phyloP scores from a whole-genome alignment of 2,329 filamentous ascomycete genomes.

The Fusarium luffae region DNA sequence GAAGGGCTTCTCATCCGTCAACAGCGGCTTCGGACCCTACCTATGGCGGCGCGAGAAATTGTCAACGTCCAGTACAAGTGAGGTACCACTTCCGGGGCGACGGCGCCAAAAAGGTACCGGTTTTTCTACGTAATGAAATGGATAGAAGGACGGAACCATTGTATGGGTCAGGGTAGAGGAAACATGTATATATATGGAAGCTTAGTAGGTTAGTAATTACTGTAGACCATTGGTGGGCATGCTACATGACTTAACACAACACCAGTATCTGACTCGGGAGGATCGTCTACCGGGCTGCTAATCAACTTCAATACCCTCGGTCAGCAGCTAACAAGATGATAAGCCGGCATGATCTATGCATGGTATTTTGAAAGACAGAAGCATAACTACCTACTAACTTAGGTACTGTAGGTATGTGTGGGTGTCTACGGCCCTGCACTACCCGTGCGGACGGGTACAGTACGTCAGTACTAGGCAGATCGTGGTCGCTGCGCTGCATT shows the following conservation, averaged over 20 bases:
- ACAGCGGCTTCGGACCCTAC: slow-evolving; percentile 46
- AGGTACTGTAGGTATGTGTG: neutral
- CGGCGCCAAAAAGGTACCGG: slow-evolving; percentile 22
- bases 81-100: slow-evolving; percentile 23
- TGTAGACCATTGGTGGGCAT: neutral
- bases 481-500: slow-evolving; percentile 27
- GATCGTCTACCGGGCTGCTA: neutral
- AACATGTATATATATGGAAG: neutral
- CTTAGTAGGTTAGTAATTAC: neutral
- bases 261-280: slow-evolving; percentile 3
- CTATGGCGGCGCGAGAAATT: slow-evolving; percentile 44
- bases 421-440: slow-evolving; percentile 17
- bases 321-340: slow-evolving; percentile 13
- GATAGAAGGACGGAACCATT: slow-evolving; percentile 1
- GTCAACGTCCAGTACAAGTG: slow-evolving; percentile 34
- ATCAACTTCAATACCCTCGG: slow-evolving; percentile 2
- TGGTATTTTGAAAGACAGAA: neutral
- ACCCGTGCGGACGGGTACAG: neutral
- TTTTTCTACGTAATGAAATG: slow-evolving; percentile 5
- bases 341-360: neutral
- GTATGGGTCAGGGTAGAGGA: slow-evolving; percentile 10
- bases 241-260: neutral
- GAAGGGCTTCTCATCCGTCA: slow-evolving; percentile 35
- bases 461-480: slow-evolving; percentile 7
- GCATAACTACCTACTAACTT: neutral